Conservation (phyloP, 169 alveolate species). For the Babesia divergens region DNA sequence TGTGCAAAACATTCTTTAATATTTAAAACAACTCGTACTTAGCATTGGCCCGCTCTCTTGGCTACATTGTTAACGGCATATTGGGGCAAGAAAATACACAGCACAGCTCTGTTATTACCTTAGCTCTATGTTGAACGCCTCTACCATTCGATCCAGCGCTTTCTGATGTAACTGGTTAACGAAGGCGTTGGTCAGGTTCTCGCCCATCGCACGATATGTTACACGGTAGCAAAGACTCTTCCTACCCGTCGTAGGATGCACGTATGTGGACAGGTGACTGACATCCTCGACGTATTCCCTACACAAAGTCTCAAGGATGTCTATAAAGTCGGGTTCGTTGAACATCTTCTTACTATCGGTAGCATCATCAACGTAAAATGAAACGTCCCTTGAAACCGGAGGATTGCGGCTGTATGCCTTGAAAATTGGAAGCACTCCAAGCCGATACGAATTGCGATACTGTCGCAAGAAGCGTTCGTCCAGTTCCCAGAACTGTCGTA, state of each 20-base stretch:
- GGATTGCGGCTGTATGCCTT: constrained; percentile 73
- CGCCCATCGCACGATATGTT: constrained; percentile 67
- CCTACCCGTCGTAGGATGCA: constrained; percentile 20
- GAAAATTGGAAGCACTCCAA: constrained; percentile 55
- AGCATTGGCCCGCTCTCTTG: no score
- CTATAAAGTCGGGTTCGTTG: constrained; percentile 13
- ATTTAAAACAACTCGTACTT: no score
- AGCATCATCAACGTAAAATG: constrained; percentile 62
- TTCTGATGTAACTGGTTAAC: constrained; percentile 66
- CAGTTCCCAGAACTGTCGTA: constrained; percentile 88
- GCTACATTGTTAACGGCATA: no score
- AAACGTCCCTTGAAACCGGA: constrained; percentile 66
- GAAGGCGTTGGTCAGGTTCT: constrained; percentile 69
- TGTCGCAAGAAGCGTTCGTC: constrained; percentile 84
- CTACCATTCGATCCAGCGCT: neutral
- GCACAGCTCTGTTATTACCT: neutral
- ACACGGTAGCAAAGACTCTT: constrained; percentile 70
- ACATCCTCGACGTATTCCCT: constrained; percentile 54
- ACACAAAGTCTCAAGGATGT: constrained; percentile 16
- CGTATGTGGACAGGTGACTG: constrained; percentile 14
- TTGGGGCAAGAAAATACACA: no score
- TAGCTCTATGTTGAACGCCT: constrained; percentile 14
- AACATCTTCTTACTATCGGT: neutral
- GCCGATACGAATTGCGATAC: constrained; percentile 63
- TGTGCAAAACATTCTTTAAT: no score